phyloP scores from a whole-genome alignment of 176 grass and related monocot species.

The Leersia perrieri region DNA sequence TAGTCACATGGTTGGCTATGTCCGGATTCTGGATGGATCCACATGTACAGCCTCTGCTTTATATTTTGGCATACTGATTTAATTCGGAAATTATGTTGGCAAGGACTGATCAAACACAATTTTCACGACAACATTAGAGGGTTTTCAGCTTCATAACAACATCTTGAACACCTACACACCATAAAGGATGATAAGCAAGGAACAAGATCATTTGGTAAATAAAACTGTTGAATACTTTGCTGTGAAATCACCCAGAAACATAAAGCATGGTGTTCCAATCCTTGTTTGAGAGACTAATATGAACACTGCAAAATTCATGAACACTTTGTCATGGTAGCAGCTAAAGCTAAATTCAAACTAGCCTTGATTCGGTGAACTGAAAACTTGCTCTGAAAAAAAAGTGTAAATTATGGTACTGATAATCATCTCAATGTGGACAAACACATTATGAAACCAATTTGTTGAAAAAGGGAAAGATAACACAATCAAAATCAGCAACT shows the following conservation, averaged over 20 bases:
- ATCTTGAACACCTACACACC: background rate
- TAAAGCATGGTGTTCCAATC: background rate
- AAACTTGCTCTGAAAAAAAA: background rate
- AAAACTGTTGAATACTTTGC: background rate
- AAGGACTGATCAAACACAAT: background rate
- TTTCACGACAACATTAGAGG: background rate
- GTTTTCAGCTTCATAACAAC: background rate
- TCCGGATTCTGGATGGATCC: background rate
- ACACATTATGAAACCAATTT: background rate
- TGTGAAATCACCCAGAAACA: background rate
- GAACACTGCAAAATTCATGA: background rate
- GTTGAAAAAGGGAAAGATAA: background rate
- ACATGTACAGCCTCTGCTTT: background rate
- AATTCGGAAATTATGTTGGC: background rate
- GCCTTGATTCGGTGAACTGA: background rate
- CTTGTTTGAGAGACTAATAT: background rate
- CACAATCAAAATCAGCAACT: background rate
- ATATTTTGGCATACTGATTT: background rate
- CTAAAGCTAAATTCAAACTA: background rate
- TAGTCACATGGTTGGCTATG: background rate
- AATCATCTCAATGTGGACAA: background rate
- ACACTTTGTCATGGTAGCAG: background rate
- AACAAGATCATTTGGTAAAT: background rate
- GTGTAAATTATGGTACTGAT: background rate
- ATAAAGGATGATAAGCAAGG: background rate